phyloP scores from a whole-genome alignment of 495 filamentous ascomycete genomes.

The Gamarada debralockiae region DNA sequence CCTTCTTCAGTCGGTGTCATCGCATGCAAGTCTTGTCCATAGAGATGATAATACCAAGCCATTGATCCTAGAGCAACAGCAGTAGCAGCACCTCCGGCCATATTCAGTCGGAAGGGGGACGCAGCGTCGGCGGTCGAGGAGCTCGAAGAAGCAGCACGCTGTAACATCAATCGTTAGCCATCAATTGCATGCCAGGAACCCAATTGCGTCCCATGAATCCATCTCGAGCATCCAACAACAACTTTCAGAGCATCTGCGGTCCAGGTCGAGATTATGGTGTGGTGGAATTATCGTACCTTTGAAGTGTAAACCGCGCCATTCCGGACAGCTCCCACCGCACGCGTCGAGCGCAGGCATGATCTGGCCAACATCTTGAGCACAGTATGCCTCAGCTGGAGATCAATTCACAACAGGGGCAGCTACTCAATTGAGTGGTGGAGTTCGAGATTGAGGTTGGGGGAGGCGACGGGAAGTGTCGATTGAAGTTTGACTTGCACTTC shows the following conservation, averaged over 20 bases:
- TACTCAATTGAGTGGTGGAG: constrained; percentile 30
- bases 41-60: constrained; percentile 94
- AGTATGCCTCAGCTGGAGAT: constrained; percentile 41
- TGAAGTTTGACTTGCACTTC: constrained; percentile 1
- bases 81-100: constrained; percentile 79
- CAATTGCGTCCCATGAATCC: constrained; percentile 14
- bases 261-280: constrained; percentile 15
- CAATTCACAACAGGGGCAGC: constrained; percentile 29
- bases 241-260: no score
- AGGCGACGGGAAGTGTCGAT: constrained; percentile 5
- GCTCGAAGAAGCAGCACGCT: constrained; percentile 63
- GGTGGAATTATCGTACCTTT: constrained; percentile 46
- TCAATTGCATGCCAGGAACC: constrained; percentile 19
- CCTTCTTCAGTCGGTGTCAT: constrained; percentile 96
- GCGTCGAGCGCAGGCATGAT: constrained; percentile 27
- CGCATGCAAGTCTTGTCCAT: constrained; percentile 80
- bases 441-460: constrained; percentile 31
- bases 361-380: constrained; percentile 37
- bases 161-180: constrained; percentile 25
- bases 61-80: constrained; percentile 80
- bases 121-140: constrained; percentile 50
- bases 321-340: constrained; percentile 57
- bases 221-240: constrained; percentile 4
- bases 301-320: constrained; percentile 54
- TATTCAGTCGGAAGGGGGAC: constrained; percentile 64